phyloP scores from a whole-genome alignment of 139 green algal genomes.

The Tetratostichococcus sp. region DNA sequence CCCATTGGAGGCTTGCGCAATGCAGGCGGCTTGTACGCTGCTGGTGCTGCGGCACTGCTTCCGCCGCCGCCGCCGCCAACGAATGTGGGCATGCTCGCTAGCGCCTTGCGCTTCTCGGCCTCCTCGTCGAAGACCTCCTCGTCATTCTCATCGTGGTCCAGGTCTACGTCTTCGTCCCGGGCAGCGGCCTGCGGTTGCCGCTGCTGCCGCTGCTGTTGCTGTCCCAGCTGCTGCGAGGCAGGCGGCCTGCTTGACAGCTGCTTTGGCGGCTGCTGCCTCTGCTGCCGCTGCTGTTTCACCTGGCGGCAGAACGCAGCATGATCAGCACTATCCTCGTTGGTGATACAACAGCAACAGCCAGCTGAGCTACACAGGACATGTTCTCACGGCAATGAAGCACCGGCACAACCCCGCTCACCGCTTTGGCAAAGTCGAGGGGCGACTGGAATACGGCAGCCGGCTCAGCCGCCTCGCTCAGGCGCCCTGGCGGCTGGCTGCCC shows the following conservation, averaged over 20 bases:
- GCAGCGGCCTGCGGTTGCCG: not conserved
- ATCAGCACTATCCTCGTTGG: too few species aligned
- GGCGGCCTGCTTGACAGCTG: not conserved
- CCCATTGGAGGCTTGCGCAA: too few species aligned
- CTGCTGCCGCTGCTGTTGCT: not conserved
- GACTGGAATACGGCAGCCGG: not conserved
- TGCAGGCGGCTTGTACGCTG: not conserved
- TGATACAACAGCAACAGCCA: too few species aligned
- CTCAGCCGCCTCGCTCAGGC: not conserved
- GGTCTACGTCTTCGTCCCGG: not conserved
- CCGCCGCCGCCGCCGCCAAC: constrained; percentile 6
- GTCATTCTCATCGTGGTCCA: not conserved
- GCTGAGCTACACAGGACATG: too few species aligned
- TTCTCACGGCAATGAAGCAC: too few species aligned
- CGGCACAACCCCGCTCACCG: too few species aligned
- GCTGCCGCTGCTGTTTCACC: not conserved
- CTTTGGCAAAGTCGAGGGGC: not conserved
- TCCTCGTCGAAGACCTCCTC: constrained; percentile 13
- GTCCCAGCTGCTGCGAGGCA: not conserved
- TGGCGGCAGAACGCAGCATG: not conserved
- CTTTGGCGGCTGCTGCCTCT: not conserved
- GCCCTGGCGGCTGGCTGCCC: not conserved
- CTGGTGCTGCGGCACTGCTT: not conserved
- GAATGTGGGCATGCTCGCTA: constrained; percentile 32
- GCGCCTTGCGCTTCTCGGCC: constrained; percentile 24